Base-by-base conservation (phyloP, 2,329 filamentous ascomycete species). In the Trichoderma sp. region DNA sequence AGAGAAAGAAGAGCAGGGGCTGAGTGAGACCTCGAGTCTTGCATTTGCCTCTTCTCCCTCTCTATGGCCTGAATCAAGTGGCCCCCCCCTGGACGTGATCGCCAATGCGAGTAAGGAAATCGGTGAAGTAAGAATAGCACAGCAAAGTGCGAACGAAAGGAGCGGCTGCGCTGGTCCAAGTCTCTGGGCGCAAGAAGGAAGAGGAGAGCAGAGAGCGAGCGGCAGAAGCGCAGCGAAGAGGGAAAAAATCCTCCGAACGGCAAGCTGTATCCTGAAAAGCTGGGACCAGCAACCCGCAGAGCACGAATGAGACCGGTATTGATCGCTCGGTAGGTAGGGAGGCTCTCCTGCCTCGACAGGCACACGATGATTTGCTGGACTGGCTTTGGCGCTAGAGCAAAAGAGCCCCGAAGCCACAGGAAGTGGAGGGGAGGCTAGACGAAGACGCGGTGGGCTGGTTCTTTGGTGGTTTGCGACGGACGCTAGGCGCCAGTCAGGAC, bases 311-410 rank as follows among this genome's bases (percentile, higher is more conserved):
- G 24, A 67, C 59, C 43, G 28, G 65, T 52, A 59, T 54, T 49
- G 65, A 60, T 46, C 56, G 63, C 59, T 63, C 59, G 7, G 56
- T 43, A 59, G 7, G 56, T 43, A 59, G 34, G 56, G 56, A 37
- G 28, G 43, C 39, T 61, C 34, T 30, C 21, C 21, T 39, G 61
- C 34, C 52, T 59, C 26, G 28, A 34, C 56, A 34, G 52, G 28
- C 56, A 54, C 65, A 37, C 46, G 65, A 60, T 59, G 56, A 59
- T 67, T 67, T 67, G 65, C 65, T 67, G 65, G 39, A n/a, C 59
- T 26, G 3, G 46, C 26, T 28, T 59, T 54, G 55, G 65, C 65
- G 65, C 65, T 67, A 67, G 32, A 67, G 65, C 56, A 60, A 67
- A 56, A 60, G 43, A 59, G 55, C 56, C 26, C 65, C 55, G 55